Evolutionary conservation across 2,329 filamentous ascomycete species (phyloP).

Genomic region (Penicillium psychrosexuale): DNA sequence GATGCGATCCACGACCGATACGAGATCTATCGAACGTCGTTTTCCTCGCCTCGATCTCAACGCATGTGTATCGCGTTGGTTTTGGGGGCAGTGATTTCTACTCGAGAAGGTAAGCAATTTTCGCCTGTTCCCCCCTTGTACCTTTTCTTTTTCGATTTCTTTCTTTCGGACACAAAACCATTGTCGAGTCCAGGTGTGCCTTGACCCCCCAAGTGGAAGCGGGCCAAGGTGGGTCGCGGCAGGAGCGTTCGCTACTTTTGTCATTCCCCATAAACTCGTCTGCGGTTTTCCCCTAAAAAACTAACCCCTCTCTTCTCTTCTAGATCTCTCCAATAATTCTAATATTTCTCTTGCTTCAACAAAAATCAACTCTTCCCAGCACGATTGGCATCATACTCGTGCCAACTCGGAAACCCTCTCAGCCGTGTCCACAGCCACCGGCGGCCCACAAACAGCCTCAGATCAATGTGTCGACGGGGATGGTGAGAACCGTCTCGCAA

Average conservation of each 20-base stretch:
- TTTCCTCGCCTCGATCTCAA: conserved; percentile 66
- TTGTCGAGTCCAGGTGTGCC: conserved; percentile 13
- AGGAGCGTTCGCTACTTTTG: conserved; percentile 29
- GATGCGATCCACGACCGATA: conserved; percentile 69
- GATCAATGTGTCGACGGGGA: conserved; percentile 38
- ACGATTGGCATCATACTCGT: conserved; percentile 63
- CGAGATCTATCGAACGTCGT: conserved; percentile 70
- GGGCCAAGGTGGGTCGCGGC: conserved; percentile 29
- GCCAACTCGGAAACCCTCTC: conserved; percentile 65
- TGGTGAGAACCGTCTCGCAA: conserved; percentile 31
- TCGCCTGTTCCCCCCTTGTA: background rate
- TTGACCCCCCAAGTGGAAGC: conserved; percentile 16
- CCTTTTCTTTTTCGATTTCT: conserved; percentile 1
- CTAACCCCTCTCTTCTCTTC: background rate
- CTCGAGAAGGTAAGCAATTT: conserved; percentile 62
- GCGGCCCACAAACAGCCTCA: conserved; percentile 33
- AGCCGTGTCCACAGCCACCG: conserved; percentile 52
- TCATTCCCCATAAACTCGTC: conserved; percentile 14
- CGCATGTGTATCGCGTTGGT: conserved; percentile 74
- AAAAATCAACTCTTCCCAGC: conserved; percentile 60
- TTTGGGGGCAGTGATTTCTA: conserved; percentile 66
- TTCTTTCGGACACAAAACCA: background rate
- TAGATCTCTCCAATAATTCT: conserved; percentile 2
- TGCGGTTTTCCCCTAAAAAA: conserved; percentile 7
- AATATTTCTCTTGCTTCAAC: conserved; percentile 32